Conservation (phyloP, 441 rosid genomes). For the Hypseocharis bilobata region DNA sequence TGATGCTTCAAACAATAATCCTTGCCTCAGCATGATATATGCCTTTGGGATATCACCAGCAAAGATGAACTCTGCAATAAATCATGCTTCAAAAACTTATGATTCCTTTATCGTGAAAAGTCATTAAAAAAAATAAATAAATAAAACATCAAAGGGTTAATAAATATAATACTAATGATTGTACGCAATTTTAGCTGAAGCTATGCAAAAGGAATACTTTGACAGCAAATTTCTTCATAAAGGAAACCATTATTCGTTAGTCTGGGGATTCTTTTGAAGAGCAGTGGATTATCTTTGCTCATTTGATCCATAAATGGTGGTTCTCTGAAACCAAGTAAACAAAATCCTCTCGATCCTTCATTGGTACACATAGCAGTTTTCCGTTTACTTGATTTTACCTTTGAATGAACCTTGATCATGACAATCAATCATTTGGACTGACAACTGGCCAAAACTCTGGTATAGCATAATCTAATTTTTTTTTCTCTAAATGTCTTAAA, state of each 20-base stretch:
- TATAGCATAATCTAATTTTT: no score
- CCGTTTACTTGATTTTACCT: no score
- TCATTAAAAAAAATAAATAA: not conserved
- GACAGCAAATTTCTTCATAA: not conserved
- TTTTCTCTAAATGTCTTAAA: no score
- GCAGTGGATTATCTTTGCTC: no score
- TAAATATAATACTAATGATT: not conserved
- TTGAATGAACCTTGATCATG: no score
- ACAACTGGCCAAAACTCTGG: no score
- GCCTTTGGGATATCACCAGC: constrained; percentile 51
- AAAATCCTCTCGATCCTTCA: no score
- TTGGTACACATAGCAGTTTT: no score
- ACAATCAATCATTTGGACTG: no score
- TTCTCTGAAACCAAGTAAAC: no score
- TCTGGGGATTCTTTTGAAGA: not conserved
- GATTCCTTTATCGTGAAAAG: not conserved
- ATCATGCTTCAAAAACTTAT: constrained; percentile 20
- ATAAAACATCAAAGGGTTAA: not conserved
- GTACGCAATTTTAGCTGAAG: not conserved
- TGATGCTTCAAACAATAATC: not conserved
- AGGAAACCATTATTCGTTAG: not conserved
- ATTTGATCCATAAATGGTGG: no score
- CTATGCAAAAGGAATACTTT: no score
- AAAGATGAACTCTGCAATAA: constrained; percentile 58
- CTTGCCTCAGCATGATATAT: constrained; percentile 24